Evolutionary conservation across 768 basidiomycete genomes (phyloP).

Genomic region (Tremella fuciformis): DNA sequence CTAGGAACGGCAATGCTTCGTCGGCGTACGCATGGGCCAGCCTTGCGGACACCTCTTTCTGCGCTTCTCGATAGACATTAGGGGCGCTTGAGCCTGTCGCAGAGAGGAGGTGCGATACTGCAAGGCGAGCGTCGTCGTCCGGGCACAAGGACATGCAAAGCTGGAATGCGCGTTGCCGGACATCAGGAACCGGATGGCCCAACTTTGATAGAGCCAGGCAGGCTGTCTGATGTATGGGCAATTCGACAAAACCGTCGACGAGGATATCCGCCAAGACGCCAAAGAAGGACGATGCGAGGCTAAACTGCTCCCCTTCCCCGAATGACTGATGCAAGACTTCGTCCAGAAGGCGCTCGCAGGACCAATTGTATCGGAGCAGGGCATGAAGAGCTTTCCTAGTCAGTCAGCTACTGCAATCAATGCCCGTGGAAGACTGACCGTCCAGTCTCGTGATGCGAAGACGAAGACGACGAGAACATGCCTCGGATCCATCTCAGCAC

Average conservation of each 20-base stretch:
- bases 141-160: conserved; percentile 51
- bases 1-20: conserved; percentile 64
- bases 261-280: conserved; percentile 72
- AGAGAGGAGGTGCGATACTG: conserved; percentile 71
- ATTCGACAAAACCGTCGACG: conserved; percentile 57
- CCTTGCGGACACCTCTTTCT: conserved; percentile 70
- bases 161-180: conserved; percentile 73
- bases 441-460: conserved; percentile 30
- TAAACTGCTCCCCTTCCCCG: conserved; percentile 54
- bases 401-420: conserved; percentile 7
- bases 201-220: conserved; percentile 82
- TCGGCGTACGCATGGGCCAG: conserved; percentile 70
- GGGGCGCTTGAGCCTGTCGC: conserved; percentile 69
- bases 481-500: conserved; percentile 50
- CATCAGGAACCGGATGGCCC: conserved; percentile 64
- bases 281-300: conserved; percentile 61
- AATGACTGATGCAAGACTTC: conserved; percentile 70
- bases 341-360: conserved; percentile 61
- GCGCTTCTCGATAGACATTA: conserved; percentile 75
- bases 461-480: conserved; percentile 41
- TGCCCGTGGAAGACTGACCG: conserved; percentile 17
- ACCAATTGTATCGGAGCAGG: conserved; percentile 61
- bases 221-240: conserved; percentile 72
- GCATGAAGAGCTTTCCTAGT: conserved; percentile 72
- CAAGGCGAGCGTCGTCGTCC: conserved; percentile 53